Percentiles rank a stretch among this genome's conserved stretches.
Evolutionary conservation across 345 rosid genomes (phyloP).

Genomic region (Tarenaya hassleriana): DNA sequence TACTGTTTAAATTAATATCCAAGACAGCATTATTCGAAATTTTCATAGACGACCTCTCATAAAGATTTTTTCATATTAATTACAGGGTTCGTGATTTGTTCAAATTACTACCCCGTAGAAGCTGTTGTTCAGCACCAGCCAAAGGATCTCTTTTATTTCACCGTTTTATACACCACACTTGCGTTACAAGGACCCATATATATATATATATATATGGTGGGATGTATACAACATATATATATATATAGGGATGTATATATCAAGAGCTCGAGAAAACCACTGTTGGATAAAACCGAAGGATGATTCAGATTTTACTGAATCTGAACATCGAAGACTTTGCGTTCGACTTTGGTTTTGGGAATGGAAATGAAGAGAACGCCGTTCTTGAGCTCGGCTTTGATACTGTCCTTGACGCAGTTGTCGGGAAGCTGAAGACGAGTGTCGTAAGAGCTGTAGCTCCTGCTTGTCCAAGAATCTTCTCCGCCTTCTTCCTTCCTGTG

Average conservation of each 20-base stretch:
- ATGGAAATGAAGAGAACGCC: conserved; percentile 61
- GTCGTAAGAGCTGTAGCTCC: conserved; percentile 40
- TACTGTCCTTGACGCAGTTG: conserved; percentile 48
- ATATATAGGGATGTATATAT: conserved; percentile 3
- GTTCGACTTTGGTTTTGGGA: conserved; percentile 61
- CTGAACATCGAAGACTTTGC: conserved; percentile 42
- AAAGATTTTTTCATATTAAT: no score
- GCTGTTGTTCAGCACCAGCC: no score
- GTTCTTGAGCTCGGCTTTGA: conserved; percentile 64
- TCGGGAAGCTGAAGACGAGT: conserved; percentile 58
- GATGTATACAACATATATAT: neutral
- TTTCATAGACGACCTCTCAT: no score
- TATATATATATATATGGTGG: no score
- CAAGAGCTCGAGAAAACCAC: neutral
- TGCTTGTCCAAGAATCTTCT: conserved; percentile 40
- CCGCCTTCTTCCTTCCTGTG: conserved; percentile 44
- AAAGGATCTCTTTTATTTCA: no score
- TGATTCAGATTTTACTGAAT: conserved; percentile 28
- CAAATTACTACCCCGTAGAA: no score
- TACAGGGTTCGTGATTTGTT: no score
- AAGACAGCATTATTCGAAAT: no score
- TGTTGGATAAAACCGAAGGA: neutral
- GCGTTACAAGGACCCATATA: no score
- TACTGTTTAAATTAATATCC: no score
- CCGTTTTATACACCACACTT: no score